Base-by-base conservation (phyloP, 176 grass and related monocot genomes). In the Carex scoparia region DNA sequence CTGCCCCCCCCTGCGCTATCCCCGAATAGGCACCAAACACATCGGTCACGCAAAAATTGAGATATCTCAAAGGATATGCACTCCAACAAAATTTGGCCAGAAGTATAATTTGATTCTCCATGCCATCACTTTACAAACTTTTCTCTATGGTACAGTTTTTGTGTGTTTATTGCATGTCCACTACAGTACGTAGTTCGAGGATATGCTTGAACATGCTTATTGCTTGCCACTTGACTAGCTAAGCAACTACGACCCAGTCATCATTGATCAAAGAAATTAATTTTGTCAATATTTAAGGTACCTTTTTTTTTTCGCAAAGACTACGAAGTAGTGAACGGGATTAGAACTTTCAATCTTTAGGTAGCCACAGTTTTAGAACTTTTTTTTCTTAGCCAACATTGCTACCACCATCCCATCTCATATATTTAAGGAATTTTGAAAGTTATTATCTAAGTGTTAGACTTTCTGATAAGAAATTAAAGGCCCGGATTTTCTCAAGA, bases 151-250 rank as follows among this genome's bases (percentile, higher is more conserved):
- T 81, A 38, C 3, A 38, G 37, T 38, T 71, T 42, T 38, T 40
- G 30, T 44, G 3, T n/a, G 38, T 9, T 61, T 53, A 80, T 57
- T 61, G 53, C 55, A 80, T 8, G 55, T 80, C 61, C 3, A 3
- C 56, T 81, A 81, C 57, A 27, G 53, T 62, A 51, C 48, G 48
- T 11, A 81, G 32, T 31, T 81, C 2, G 32, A 81, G 38, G 30
- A 80, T 61, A 42, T 61, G 10, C 58, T 37, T 80, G 55, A 80
- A 62, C 28, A 80, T 80, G 78, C 23, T 55, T 61, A 31, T 31
- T 80, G 77, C 61, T 56, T 61, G 77, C 56, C 56, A 81, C 56
- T 62, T 40, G 4, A 61, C 35, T 62, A 23, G 78, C 12, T 81
- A 35, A 60, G 28, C 15, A 79, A 1, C 55, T 35, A 23, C 3